Evolutionary conservation across 2,329 filamentous ascomycete genomes (phyloP), one percentile per base, ranked within the genome.

Genomic region (Trichoderma guizhouense): DNA sequence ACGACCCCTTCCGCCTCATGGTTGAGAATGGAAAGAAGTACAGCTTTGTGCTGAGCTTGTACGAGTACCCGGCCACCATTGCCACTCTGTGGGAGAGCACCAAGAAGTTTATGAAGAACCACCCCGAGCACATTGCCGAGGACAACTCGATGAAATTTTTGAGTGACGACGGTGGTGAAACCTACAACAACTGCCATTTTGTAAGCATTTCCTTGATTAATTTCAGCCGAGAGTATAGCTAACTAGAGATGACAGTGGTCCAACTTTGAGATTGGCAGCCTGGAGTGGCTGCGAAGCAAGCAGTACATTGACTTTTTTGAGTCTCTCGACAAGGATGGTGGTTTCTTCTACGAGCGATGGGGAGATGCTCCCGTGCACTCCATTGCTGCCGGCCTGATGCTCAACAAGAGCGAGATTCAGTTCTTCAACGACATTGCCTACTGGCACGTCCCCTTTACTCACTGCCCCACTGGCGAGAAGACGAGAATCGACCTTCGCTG

Each of bases 381-480:
- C n/a, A 98, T 99, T 76, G 96, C 93, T 15, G 96, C 96, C 3
- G 88, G 88, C 73, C 85, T 99, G 53, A 88, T 98, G 82, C 87
- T 99, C 75, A 91, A 93, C 82, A 98, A 97, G 85, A 92, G 96
- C 64, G 91, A 99, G 81, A 90, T 99, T 74, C 96, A 99, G 82
- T 99, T 99, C 86, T 99, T 98, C 86, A 93, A 99, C 82, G 95
- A 99, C 79, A 99, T 99, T 78, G 95, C 93, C 72, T 99, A 99
- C 84, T 98, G 94, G 83, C 96, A 99, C 81, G 93, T 98, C 28
- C 96, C 96, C 26, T 99, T 99, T 81, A 98, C 95, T 5, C 96
- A 99, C 83, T 99, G 96, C 83, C 96, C 96, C 3, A 97, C 94
- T 0, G 93, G 92, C 69, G 94, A 98, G 83, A 88, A 97, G 83